Percentiles rank a stretch among this genome's conserved stretches.
Evolutionary conservation across 306 rosid species (phyloP).

Genomic region (Begonia peltatifolia): DNA sequence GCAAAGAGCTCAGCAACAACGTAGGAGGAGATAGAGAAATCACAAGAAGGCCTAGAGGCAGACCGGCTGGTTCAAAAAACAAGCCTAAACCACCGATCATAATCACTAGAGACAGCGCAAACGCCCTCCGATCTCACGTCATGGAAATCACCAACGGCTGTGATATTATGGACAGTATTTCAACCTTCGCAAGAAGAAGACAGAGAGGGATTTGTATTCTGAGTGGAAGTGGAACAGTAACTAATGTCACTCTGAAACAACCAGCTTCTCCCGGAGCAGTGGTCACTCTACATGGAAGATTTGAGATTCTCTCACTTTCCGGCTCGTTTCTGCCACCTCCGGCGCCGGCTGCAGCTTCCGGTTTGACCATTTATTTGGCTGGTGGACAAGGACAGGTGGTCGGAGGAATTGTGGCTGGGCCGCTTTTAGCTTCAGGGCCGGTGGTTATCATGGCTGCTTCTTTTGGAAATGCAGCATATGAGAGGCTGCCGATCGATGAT

Average conservation of each 20-base stretch:
- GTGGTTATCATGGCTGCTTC: constrained; percentile 87
- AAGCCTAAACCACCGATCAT: constrained; percentile 89
- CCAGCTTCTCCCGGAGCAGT: constrained; percentile 79
- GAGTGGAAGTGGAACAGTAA: constrained; percentile 78
- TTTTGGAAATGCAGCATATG: constrained; percentile 92
- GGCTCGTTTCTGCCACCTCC: constrained; percentile 95
- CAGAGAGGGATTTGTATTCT: constrained; percentile 81
- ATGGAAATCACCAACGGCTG: constrained; percentile 69
- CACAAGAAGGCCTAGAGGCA: constrained; percentile 58
- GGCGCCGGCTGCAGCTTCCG: constrained; percentile 61
- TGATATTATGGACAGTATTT: constrained; percentile 71
- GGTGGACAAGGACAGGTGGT: constrained; percentile 94
- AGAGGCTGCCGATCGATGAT: constrained; percentile 80
- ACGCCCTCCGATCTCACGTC: constrained; percentile 78
- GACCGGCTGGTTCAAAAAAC: constrained; percentile 84
- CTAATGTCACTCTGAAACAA: constrained; percentile 74
- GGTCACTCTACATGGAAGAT: constrained; percentile 73
- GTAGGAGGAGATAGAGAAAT: constrained; percentile 24
- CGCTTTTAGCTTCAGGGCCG: constrained; percentile 58
- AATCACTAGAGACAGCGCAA: constrained; percentile 82
- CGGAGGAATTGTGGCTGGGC: constrained; percentile 81
- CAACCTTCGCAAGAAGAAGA: constrained; percentile 53
- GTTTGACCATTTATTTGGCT: constrained; percentile 63
- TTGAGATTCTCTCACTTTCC: constrained; percentile 67
- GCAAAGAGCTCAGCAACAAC: constrained; percentile 22